phyloP scores from a whole-genome alignment of 768 basidiomycete genomes.

The Lactifluus piperatus region DNA sequence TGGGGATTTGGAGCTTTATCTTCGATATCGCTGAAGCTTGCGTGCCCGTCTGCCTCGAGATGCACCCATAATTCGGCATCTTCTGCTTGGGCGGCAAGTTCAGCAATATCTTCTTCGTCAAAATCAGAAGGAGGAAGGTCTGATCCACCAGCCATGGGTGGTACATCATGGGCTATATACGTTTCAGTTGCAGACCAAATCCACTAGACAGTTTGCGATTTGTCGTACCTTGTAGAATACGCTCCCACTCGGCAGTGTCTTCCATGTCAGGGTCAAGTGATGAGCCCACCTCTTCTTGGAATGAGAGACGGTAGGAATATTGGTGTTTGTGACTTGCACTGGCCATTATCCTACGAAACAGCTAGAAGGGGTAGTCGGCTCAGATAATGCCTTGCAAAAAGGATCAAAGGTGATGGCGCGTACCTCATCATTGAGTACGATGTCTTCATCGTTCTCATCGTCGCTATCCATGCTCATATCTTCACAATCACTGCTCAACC shows the following conservation, averaged over 20 bases:
- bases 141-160: neutral
- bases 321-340: constrained; percentile 40
- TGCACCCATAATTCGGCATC: constrained; percentile 33
- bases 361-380: constrained; percentile 30
- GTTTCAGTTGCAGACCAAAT: neutral
- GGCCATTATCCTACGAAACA: constrained; percentile 57
- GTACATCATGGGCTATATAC: neutral
- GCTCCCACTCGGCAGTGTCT: constrained; percentile 53
- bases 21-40: neutral
- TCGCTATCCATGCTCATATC: constrained; percentile 19
- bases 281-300: constrained; percentile 60
- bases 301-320: constrained; percentile 55
- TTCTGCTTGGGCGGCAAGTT: constrained; percentile 51
- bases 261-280: constrained; percentile 71
- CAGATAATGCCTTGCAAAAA: neutral
- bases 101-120: constrained; percentile 47
- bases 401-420: neutral
- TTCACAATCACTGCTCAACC: constrained; percentile 22
- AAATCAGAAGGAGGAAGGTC: constrained; percentile 22
- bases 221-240: constrained; percentile 37
- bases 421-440: constrained; percentile 24
- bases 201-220: neutral
- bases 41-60: neutral
- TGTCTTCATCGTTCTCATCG: constrained; percentile 14
- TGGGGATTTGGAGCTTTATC: neutral